phyloP scores from a whole-genome alignment of 495 filamentous ascomycete genomes.

The Saxophila tyrrhenica region DNA sequence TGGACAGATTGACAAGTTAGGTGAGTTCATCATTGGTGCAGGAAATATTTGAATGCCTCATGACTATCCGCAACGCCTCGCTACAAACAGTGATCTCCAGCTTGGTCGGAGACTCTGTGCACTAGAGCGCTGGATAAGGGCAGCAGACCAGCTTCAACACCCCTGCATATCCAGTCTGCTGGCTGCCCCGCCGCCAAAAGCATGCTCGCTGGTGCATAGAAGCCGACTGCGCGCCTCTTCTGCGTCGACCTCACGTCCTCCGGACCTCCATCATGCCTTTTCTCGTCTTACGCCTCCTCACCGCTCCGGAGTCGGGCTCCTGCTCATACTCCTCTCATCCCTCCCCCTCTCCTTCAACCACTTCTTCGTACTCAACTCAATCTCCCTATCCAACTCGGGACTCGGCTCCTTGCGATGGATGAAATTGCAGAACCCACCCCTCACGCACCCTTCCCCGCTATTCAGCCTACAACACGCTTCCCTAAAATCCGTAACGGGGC shows the following conservation, averaged over 20 bases:
- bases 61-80: background rate
- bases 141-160: too few species aligned
- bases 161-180: too few species aligned
- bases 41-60: too few species aligned
- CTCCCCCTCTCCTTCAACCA: slow-evolving; percentile 80
- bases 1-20: background rate
- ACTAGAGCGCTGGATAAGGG: too few species aligned
- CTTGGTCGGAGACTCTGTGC: too few species aligned
- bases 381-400: slow-evolving; percentile 74
- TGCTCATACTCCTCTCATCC: slow-evolving; percentile 64
- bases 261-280: background rate
- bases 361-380: slow-evolving; percentile 85
- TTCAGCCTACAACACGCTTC: slow-evolving; percentile 96
- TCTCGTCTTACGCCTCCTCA: slow-evolving; percentile 3
- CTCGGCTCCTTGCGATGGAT: slow-evolving; percentile 93
- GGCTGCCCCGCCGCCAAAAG: too few species aligned
- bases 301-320: slow-evolving; percentile 38
- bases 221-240: background rate
- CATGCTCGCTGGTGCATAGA: too few species aligned
- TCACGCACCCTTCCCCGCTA: slow-evolving; percentile 85
- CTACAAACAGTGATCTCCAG: too few species aligned
- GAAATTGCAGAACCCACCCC: slow-evolving; percentile 98
- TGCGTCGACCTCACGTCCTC: background rate
- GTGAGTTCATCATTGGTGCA: too few species aligned
- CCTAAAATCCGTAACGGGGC: slow-evolving; percentile 93